phyloP scores from a whole-genome alignment of 371 early-diverging fungal genomes.

The Basidiobolus meristosporus region DNA sequence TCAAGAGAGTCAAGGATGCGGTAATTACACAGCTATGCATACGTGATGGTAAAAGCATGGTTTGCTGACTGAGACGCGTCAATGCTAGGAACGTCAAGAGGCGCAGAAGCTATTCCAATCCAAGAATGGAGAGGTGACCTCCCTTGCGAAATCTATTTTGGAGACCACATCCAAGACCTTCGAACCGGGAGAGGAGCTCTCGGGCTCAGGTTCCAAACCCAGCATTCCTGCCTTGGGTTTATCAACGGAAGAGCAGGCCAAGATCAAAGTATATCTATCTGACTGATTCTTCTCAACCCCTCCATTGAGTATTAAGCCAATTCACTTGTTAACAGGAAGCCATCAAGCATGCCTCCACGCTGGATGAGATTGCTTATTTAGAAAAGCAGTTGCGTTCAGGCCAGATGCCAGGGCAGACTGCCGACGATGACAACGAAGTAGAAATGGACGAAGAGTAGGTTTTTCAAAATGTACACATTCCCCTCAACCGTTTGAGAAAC shows the following conservation, averaged over 20 bases:
- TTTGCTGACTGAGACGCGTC: not conserved
- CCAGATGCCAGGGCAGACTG: constrained; percentile 4
- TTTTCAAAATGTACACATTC: not conserved
- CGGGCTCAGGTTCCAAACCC: constrained; percentile 9
- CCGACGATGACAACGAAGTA: too few relatives aligned
- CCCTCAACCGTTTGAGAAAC: not conserved
- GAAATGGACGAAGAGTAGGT: too few relatives aligned
- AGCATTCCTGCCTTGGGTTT: constrained; percentile 18
- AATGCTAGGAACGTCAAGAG: constrained; percentile 52
- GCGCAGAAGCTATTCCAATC: constrained; percentile 47
- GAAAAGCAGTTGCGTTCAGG: constrained; percentile 14
- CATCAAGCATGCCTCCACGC: constrained; percentile 46
- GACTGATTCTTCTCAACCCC: not conserved
- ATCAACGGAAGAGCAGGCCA: constrained; percentile 30
- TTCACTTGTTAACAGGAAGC: constrained; percentile 20
- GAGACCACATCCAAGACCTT: constrained; percentile 43
- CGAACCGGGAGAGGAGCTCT: constrained; percentile 55
- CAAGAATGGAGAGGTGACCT: constrained; percentile 31
- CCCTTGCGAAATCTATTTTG: constrained; percentile 32
- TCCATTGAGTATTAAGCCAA: not conserved
- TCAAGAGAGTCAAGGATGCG: constrained; percentile 39
- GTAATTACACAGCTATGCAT: constrained; percentile 25
- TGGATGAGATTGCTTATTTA: constrained; percentile 58
- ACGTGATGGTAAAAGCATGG: not conserved
- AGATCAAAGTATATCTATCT: constrained; percentile 18